Evolutionary conservation across 1,139 yeast genomes (phyloP), one percentile per base, ranked within the genome.

Genomic region (Arxiozyma slooffiae): DNA sequence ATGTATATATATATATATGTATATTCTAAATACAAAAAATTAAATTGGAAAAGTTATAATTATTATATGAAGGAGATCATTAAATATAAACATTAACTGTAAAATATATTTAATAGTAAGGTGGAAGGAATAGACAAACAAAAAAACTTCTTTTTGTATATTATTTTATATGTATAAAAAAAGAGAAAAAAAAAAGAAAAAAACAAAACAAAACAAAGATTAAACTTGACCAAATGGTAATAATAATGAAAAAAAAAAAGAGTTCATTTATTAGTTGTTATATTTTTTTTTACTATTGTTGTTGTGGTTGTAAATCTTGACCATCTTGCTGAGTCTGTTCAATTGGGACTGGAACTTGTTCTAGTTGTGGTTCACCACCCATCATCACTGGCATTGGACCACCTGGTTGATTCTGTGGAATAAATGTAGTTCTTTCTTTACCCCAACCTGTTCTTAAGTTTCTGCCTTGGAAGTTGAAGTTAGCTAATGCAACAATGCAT

Each of bases 371-470:
- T 46, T 40, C 50, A 26, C 34, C 45, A 18, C 46, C 49, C 40
- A 45, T 48, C 49, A 47, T 46, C 44, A 46, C 46, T 7, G 50
- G 45, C 49, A 53, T 48, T 49, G 49, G 49, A 30, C 41, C 50
- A 22, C 36, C 46, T 40, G 24, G 40, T 46, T 48, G 56, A 41
- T 55, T 57, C 46, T 57, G 63, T 44, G 56, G 61, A 46, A 67
- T 57, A 51, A 61, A 64, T 34, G 63, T 74, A 37, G 76, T 72
- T 60, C 80, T 73, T 58, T 78, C 84, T 63, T 80, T 85, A 48
- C 95, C 96, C 96, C 96, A 88, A 36, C 95, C 94, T 61, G 90
- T 81, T 64, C 82, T 83, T 63, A 88, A 70, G 36, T 85, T 83
- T 64, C 95, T 77, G 23, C 95, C 95, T 64, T 84, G 82, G 56